Conservation (phyloP, 2,329 filamentous ascomycete species). For the Fusarium metavorans region DNA sequence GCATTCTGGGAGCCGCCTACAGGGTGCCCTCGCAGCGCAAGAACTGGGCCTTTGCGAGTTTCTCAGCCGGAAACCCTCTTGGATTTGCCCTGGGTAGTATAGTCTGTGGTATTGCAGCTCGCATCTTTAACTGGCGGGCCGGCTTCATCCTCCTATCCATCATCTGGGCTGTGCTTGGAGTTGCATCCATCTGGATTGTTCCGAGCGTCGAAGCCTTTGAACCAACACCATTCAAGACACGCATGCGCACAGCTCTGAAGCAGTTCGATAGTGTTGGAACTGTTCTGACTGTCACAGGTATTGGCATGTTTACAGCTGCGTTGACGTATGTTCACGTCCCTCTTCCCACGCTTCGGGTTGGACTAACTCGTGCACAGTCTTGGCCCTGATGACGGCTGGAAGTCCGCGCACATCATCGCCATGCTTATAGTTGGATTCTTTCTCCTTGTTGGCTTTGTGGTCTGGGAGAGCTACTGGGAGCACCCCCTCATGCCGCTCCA, state of each 20-base stretch:
- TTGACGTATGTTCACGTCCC: slow-evolving; percentile 60
- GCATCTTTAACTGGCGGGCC: slow-evolving; percentile 73
- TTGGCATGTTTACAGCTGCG: slow-evolving; percentile 73
- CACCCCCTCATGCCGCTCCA: slow-evolving; percentile 65
- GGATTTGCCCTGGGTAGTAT: slow-evolving; percentile 62
- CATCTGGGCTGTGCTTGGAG: slow-evolving; percentile 70
- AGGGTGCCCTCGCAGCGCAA: slow-evolving; percentile 70
- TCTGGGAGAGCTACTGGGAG: slow-evolving; percentile 69
- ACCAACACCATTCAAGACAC: slow-evolving; percentile 41
- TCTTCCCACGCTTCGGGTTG: not conserved
- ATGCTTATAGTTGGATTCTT: slow-evolving; percentile 70
- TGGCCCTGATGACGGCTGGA: slow-evolving; percentile 72
- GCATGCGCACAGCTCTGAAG: slow-evolving; percentile 57
- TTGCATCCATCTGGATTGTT: slow-evolving; percentile 71
- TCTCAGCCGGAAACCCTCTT: slow-evolving; percentile 57
- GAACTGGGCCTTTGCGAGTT: slow-evolving; percentile 74
- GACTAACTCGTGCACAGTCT: slow-evolving; percentile 57
- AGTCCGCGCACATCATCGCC: slow-evolving; percentile 70
- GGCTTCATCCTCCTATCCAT: slow-evolving; percentile 72
- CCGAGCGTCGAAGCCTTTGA: slow-evolving; percentile 64
- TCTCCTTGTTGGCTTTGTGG: slow-evolving; percentile 67
- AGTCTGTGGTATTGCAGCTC: slow-evolving; percentile 70
- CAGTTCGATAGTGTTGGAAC: slow-evolving; percentile 73
- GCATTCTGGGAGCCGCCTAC: slow-evolving; percentile 73
- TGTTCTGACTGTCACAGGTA: slow-evolving; percentile 70